These are phyloP conservation scores for Angophora floribunda DNA, from an alignment of 345 rosid genomes.

Conservation along the genomic window DNA sequence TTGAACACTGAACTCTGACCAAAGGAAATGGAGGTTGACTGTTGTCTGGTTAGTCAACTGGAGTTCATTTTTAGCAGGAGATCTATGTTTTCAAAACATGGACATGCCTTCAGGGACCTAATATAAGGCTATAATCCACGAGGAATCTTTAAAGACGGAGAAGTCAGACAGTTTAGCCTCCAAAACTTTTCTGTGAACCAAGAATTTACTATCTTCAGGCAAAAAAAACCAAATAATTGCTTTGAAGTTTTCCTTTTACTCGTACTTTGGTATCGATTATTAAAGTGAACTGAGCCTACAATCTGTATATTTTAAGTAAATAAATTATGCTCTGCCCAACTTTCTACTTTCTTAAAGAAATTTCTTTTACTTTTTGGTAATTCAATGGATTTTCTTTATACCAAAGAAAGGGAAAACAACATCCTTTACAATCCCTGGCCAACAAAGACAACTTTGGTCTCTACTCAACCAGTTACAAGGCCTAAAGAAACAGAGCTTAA, in stretches of 20 bases:
- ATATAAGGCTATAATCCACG: neutral
- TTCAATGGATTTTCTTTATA: neutral
- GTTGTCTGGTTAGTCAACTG: neutral
- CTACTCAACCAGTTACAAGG: neutral
- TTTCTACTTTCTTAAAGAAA: neutral
- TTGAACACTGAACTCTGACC: neutral
- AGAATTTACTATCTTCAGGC: neutral
- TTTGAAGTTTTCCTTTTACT: neutral
- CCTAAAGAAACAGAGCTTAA: neutral
- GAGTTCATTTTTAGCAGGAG: neutral
- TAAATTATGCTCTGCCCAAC: neutral
- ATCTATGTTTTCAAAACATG: neutral
- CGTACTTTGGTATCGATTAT: neutral
- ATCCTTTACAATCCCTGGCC: neutral
- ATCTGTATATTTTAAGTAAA: neutral
- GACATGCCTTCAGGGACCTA: neutral
- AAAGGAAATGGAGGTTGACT: neutral
- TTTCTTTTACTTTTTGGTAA: neutral
- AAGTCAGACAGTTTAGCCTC: neutral
- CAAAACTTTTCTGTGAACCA: neutral
- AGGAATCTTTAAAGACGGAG: neutral
- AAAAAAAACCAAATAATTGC: neutral
- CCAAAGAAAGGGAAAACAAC: neutral
- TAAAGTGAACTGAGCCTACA: neutral
- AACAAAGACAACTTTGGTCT: neutral